Evolutionary conservation across 805 yeast genomes (phyloP), one percentile per base, ranked within the genome.

Genomic region (Saccharomycopsis microspora): DNA sequence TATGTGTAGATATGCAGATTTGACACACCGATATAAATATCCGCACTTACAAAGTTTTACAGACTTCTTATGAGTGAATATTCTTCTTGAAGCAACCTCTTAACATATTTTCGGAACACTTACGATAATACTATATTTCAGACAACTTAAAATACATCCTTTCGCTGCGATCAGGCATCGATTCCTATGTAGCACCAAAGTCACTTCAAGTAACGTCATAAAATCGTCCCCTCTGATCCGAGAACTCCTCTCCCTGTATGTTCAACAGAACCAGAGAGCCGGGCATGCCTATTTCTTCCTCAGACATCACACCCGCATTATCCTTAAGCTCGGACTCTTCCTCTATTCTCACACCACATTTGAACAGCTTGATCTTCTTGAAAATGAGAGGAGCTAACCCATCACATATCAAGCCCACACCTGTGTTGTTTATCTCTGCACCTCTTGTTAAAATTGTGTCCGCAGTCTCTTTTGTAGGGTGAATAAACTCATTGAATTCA

Each of bases 391-490:
- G 73, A 33, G 70, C 62, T 3, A 85, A 59, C 0, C 88, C 90
- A 56, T 80, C 86, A 27, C 81, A 74, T 9, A 85, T 72, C 50
- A 85, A 64, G 7, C 65, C 58, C 4, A 82, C 69, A 6, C 84
- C 85, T 4, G 35, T 42, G 30, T 36, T 42, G 30, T 71, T 65
- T 2, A 64, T 52, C 49, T 81, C 86, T 5, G 81, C 75, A 2
- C 88, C 90, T 35, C 79, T 66, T 1, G 90, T 88, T 57, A 85
- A 66, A 31, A 85, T 74, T 5, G 84, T 78, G 61, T 85, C 95
- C 1, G 94, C 86, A 50, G 66, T 70, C 50, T 78, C 80, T 58
- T 80, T 82, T 1, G 93, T 83, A n/a, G 77, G 79, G 33, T 69
- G 67, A 6, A 85, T 77, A 60, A 71, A 81, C 52, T 77, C 73